Percentiles rank a stretch among this genome's conserved stretches.
phyloP scores from a whole-genome alignment of 495 filamentous ascomycete species.

The Saxispiralis lemnorum region DNA sequence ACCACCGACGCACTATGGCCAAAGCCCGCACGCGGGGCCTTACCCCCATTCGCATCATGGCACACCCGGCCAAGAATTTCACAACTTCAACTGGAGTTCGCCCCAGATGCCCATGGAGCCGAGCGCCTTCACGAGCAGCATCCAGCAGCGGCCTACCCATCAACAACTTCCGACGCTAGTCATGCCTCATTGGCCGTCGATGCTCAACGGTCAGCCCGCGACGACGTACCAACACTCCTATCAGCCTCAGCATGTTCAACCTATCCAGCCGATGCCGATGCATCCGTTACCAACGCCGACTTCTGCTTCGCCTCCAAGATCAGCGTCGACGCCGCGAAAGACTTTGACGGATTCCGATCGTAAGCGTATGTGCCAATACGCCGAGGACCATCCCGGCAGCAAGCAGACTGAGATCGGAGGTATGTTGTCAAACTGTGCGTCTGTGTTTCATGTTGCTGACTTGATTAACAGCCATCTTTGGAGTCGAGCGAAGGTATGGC shows the following conservation, averaged over 20 bases:
- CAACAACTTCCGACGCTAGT: slow-evolving; percentile 32
- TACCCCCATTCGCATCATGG: slow-evolving; percentile 23
- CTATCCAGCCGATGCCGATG: slow-evolving; percentile 21
- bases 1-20: slow-evolving; percentile 7
- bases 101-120: slow-evolving; percentile 27
- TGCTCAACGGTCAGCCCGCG: slow-evolving; percentile 30
- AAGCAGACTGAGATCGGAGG: slow-evolving; percentile 97
- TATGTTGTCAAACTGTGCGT: slow-evolving; percentile 24
- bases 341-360: slow-evolving; percentile 88
- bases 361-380: slow-evolving; percentile 85
- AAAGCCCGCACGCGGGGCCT: slow-evolving; percentile 4
- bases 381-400: slow-evolving; percentile 81
- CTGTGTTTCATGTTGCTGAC: slow-evolving; percentile 14
- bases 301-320: slow-evolving; percentile 28
- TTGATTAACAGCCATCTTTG: slow-evolving; percentile 54
- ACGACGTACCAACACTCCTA: slow-evolving; percentile 23
- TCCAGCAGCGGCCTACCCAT: slow-evolving; percentile 26
- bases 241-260: slow-evolving; percentile 20
- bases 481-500: slow-evolving; percentile 88
- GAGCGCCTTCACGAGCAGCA: slow-evolving; percentile 20
- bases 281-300: slow-evolving; percentile 25
- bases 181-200: slow-evolving; percentile 36
- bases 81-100: slow-evolving; percentile 26
- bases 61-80: slow-evolving; percentile 30
- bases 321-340: slow-evolving; percentile 52